Percentiles rank a stretch among this genome's conserved stretches.
phyloP scores from a whole-genome alignment of 768 basidiomycete genomes.

The Xerocomus potaroensis region DNA sequence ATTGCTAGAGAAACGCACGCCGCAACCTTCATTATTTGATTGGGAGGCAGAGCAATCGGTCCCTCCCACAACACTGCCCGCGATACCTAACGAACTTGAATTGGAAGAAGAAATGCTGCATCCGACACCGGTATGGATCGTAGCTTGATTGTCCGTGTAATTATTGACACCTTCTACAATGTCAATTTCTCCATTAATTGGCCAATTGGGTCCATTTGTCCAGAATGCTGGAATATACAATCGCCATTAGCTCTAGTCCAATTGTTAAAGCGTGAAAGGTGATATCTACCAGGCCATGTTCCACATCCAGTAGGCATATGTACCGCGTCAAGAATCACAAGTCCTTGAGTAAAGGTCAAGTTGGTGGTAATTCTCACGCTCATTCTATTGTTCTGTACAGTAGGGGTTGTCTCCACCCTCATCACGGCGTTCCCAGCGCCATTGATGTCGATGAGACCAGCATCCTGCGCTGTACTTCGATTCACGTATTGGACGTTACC shows the following conservation, averaged over 20 bases:
- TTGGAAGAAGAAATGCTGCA: conserved; percentile 56
- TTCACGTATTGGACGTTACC: conserved; percentile 68
- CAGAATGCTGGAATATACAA: conserved; percentile 37
- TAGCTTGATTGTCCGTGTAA: conserved; percentile 78
- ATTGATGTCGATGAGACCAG: conserved; percentile 65
- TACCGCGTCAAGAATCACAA: conserved; percentile 77
- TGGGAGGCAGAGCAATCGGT: conserved; percentile 67
- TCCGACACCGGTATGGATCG: conserved; percentile 72
- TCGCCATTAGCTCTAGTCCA: not conserved
- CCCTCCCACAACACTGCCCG: conserved; percentile 62
- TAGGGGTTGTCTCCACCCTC: conserved; percentile 81
- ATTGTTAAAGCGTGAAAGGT: not conserved
- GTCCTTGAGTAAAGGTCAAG: conserved; percentile 53
- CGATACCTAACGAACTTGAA: conserved; percentile 46
- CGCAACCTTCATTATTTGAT: conserved; percentile 81
- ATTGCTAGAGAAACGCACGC: conserved; percentile 54
- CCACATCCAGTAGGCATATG: conserved; percentile 93
- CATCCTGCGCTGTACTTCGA: conserved; percentile 52
- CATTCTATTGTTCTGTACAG: conserved; percentile 61
- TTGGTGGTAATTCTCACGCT: conserved; percentile 76
- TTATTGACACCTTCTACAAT: conserved; percentile 82
- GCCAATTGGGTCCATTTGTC: conserved; percentile 47
- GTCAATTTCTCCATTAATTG: conserved; percentile 67
- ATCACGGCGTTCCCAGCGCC: conserved; percentile 74
- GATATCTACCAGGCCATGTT: conserved; percentile 61